Evolutionary conservation across 2,329 filamentous ascomycete species (phyloP), one percentile per base, ranked within the genome.

Genomic region (Pyricularia pennisetigena): DNA sequence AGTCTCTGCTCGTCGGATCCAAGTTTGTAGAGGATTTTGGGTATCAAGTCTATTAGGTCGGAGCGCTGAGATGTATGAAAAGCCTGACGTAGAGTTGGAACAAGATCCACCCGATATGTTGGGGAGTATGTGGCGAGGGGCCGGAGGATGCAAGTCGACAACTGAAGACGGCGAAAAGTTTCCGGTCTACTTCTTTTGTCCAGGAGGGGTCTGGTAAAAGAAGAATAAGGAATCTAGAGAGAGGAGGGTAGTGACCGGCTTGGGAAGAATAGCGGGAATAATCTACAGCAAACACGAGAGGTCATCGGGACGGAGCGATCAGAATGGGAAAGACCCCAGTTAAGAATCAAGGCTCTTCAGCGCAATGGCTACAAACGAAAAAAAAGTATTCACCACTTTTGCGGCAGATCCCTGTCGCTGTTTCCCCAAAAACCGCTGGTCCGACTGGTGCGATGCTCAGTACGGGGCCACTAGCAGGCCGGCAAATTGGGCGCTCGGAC

Each of bases 381-480:
- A 59, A 24, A 59, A 61, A 64, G 30, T 28, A 41, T 63, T 67
- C 66, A 67, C 54, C 66, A 63, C 66, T 67, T 67, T 67, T 67
- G 23, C 35, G 30, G 23, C n/a, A 24, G n/a, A 67, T 59, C 66
- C 66, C 23, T 67, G 66, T 67, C 66, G 28, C 54, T 67, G 10
- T 35, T 67, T 63, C 66, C 66, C 66, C 66, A 67, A 67, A 67
- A 63, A 67, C 66, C 66, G 28, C 49, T 67, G 54, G 57, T 61
- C 57, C 57, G 57, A 26, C n/a, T 61, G 57, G 57, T 59, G 54
- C 57, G 57, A 67, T 57, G 66, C 66, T 67, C 54, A 67, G 24
- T 12, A 12, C n/a, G 30, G 57, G 30, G 8, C 66, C 66, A 67
- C 59, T 67, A 23, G 35, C 29, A 59, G 66, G 57, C 9, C 66